phyloP scores from a whole-genome alignment of 192 early-diverging fungal species.

The Linnemannia hyalina region DNA sequence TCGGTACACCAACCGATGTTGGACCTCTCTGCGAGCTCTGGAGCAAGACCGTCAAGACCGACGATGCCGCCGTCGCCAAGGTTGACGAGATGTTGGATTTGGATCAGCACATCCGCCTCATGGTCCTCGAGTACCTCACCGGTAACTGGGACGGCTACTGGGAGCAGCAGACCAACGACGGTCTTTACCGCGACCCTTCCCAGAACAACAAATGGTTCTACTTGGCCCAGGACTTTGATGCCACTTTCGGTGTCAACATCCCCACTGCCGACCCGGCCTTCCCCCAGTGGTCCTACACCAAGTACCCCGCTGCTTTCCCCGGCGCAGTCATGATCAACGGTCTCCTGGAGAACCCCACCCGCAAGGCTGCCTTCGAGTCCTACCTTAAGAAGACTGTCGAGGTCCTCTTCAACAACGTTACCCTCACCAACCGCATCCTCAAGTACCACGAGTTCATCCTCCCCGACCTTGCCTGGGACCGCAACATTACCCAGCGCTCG shows the following conservation, averaged over 20 bases:
- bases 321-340: constrained; percentile 59
- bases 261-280: constrained; percentile 23
- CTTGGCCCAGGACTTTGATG: constrained; percentile 64
- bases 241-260: constrained; percentile 65
- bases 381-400: constrained; percentile 59
- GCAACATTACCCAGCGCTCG: constrained; percentile 58
- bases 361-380: constrained; percentile 47
- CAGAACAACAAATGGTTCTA: constrained; percentile 58
- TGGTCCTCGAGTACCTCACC: constrained; percentile 64
- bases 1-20: constrained; percentile 19
- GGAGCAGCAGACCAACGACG: constrained; percentile 60
- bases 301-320: constrained; percentile 47
- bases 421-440: constrained; percentile 52
- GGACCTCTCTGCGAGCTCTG: constrained; percentile 39
- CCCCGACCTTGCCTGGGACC: constrained; percentile 63
- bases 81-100: constrained; percentile 52
- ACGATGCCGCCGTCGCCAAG: constrained; percentile 45
- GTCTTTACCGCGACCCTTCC: constrained; percentile 58
- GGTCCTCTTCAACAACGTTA: constrained; percentile 62
- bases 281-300: constrained; percentile 49
- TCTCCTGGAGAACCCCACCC: constrained; percentile 55
- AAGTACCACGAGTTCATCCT: constrained; percentile 57
- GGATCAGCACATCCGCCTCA: constrained; percentile 60
- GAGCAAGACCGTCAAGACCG: constrained; percentile 26
- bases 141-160: constrained; percentile 66